These are phyloP conservation scores for Wickerhamomyces queroliae DNA, from an alignment of 805 yeast species.

Conservation along the genomic window DNA sequence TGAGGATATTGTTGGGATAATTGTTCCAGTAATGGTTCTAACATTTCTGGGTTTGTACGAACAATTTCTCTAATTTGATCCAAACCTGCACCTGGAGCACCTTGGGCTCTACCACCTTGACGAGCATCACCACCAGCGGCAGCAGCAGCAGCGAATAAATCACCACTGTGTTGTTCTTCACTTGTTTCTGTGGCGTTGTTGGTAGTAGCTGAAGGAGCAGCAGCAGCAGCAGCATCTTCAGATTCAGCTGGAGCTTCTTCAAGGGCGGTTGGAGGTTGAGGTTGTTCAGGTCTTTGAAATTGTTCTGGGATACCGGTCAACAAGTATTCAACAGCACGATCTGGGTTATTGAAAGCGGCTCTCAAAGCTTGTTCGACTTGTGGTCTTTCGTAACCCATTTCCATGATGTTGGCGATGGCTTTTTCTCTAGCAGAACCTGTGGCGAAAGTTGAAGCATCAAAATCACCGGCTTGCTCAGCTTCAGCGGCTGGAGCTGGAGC, in stretches of 20 bases:
- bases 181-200: slow-evolving; percentile 19
- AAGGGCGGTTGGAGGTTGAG: slow-evolving; percentile 17
- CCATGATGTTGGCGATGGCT: slow-evolving; percentile 79
- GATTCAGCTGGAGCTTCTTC: slow-evolving; percentile 21
- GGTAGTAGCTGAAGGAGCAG: slow-evolving; percentile 17
- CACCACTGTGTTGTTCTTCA: slow-evolving; percentile 28
- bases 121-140: slow-evolving; percentile 24
- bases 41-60: slow-evolving; percentile 80
- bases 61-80: slow-evolving; percentile 69
- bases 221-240: slow-evolving; percentile 15
- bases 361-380: slow-evolving; percentile 88
- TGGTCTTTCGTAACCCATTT: slow-evolving; percentile 89
- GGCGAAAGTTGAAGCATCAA: slow-evolving; percentile 52
- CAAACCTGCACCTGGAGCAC: slow-evolving; percentile 38
- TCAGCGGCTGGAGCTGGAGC: slow-evolving; percentile 19
- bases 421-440: slow-evolving; percentile 74
- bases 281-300: slow-evolving; percentile 30
- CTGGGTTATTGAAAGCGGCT: slow-evolving; percentile 96
- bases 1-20: slow-evolving; percentile 80
- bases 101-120: slow-evolving; percentile 36
- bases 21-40: slow-evolving; percentile 79
- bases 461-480: slow-evolving; percentile 14
- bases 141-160: slow-evolving; percentile 25
- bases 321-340: slow-evolving; percentile 93
- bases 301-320: slow-evolving; percentile 83